Evolutionary conservation across 2,329 filamentous ascomycete species (phyloP), one percentile per base, ranked within the genome.

Genomic region (Aureobasidium sp.): DNA sequence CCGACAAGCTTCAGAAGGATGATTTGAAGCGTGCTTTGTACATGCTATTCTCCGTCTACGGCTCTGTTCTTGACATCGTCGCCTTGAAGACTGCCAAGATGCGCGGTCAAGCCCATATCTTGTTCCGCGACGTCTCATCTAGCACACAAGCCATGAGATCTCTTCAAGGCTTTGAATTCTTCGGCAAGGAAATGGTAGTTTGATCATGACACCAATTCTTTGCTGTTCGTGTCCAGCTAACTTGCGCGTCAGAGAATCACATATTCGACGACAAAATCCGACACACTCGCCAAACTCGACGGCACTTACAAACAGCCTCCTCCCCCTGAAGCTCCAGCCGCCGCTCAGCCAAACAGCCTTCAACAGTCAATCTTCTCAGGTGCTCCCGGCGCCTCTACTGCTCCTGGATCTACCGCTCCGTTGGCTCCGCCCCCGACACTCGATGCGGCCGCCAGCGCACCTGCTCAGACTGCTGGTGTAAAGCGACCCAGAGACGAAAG

Each of bases 51-150:
- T 91, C 91, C 12, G 96, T 91, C 15, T 96, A 96, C 73, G 94
- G 94, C 44, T 86, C 91, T 0, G 89, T 99, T 17, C 84, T 99
- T 63, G 94, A 99, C 73, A 85, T 99, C 23, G 89, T 97, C 53
- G 90, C 90, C 34, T 80, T 97, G 68, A 95, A 91, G 78, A 96
- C 90, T 1, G 82, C 82, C 74, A 91, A 91, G 77, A 97, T 97
- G 92, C 88, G 94, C 55, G 94, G 94, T 3, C 94, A 99, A 76
- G 94, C 94, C 65, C 94, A 97, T 71, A 80, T 99, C 64, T 89
- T 94, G 15, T 97, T 91, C 74, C 85, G 90, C 63, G 93, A 99
- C 73, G 81, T 93, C 37, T 89, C 96, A 67, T 86, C 90, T n/a
- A 91, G 91, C 57, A 96, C 92, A 27, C 91, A 96, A 72, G 94